Evolutionary conservation across 2,329 filamentous ascomycete genomes (phyloP).

Genomic region (Bertia moriformis): DNA sequence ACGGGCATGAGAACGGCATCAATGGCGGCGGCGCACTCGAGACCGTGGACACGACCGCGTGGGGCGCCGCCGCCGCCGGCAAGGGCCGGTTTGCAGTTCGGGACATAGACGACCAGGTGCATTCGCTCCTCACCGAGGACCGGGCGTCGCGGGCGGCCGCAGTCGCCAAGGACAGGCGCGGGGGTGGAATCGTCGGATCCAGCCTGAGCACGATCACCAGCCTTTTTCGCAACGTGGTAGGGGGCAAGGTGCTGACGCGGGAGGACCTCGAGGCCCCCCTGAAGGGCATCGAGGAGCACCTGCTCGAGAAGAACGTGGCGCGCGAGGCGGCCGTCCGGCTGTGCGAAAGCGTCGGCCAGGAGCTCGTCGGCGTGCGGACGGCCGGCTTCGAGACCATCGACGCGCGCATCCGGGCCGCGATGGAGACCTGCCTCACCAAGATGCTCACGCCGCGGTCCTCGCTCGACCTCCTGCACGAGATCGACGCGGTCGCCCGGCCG

Average conservation of each 20-base stretch:
- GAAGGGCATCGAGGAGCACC: conserved; percentile 89
- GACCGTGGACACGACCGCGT: conserved; percentile 62
- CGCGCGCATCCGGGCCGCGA: conserved; percentile 67
- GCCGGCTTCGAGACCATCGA: conserved; percentile 85
- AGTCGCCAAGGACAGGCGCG: conserved; percentile 41
- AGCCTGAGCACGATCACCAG: conserved; percentile 72
- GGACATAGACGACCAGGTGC: conserved; percentile 84
- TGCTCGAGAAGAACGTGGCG: conserved; percentile 90
- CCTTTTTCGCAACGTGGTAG: conserved; percentile 86
- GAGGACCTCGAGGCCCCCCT: conserved; percentile 82
- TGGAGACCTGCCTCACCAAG: conserved; percentile 83
- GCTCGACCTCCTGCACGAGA: conserved; percentile 84
- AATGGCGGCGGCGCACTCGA: conserved; percentile 55
- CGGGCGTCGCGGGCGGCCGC: too few relatives aligned
- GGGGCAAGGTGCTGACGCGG: conserved; percentile 80
- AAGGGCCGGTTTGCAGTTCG: conserved; percentile 90
- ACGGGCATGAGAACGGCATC: too few relatives aligned
- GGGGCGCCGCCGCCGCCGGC: conserved; percentile 69
- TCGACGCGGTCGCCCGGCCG: conserved; percentile 62
- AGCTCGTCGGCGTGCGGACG: conserved; percentile 81
- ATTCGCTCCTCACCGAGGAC: conserved; percentile 78
- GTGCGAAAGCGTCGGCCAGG: conserved; percentile 80
- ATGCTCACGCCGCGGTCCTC: conserved; percentile 93
- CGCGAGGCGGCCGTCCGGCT: conserved; percentile 87
- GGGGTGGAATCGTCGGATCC: conserved; percentile 59